Base-by-base conservation (phyloP, 2,329 filamentous ascomycete species). In the Aotearoamyces nothofagi region DNA sequence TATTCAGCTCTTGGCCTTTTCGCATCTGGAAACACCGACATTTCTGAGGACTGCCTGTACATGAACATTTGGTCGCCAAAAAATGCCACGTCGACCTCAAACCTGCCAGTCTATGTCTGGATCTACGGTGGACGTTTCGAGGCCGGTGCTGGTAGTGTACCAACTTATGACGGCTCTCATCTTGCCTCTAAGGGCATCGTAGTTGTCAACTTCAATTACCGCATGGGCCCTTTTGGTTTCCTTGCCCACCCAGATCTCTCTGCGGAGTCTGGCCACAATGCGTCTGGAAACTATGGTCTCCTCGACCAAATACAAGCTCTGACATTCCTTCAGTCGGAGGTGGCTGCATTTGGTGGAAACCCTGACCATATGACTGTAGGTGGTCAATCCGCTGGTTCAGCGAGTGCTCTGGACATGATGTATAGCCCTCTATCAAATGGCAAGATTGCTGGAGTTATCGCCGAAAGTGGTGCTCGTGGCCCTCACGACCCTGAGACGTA, bases 261-360 rank as follows among this genome's bases (percentile, higher is more conserved):
- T 29, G 50, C 60, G 5, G 61, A 72, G 37, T 48, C 69, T 1
- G 39, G 48, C 12, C 35, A 42, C 39, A 38, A 47, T 2, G 60
- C 64, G 4, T 65, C 59, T 28, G 47, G 71, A 17, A 82, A 82
- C 46, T 74, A 74, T 40, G 78, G 78, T 2, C 56, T 83, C 3
- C 65, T 64, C 15, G 78, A 83, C 44, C 75, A 80, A 46, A 42
- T 52, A 10, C 52, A 56, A 2, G 51, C 53, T 1, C 47, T 64
- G 8, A 44, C 60, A 27, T 33, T 32, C 9, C 15, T 82, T 1
- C 62, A 76, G 36, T 55, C 63, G 22, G 55, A 80, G 45, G 75
- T 79, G 26, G 39, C 40, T 31, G 49, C 54, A 33, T 82, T 83
- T 38, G 78, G 77, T 4, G 77, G 77, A 14, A 56, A 81, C 38